phyloP scores from a whole-genome alignment of 2,329 filamentous ascomycete genomes.

The Pseudogymnoascus sp. region DNA sequence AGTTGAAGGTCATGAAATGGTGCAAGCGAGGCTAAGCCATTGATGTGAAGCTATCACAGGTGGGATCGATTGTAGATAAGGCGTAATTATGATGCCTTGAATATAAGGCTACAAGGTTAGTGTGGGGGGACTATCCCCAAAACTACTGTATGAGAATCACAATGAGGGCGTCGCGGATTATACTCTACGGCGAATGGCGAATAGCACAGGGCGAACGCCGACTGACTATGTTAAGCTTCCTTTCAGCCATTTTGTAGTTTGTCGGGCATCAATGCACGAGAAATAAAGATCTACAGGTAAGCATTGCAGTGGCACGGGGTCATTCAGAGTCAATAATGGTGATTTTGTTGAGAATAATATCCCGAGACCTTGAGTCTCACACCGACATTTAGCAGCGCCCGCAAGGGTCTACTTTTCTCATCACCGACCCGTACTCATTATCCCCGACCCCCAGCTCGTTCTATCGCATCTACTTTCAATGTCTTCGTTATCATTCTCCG shows the following conservation, averaged over 20 bases:
- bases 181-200: not conserved
- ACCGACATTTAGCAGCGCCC: not conserved
- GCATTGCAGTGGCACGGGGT: not conserved
- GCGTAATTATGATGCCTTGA: not conserved
- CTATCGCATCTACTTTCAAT: not conserved
- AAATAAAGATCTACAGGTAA: not conserved
- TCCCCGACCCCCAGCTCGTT: not conserved
- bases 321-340: not conserved
- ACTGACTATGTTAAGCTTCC: not conserved
- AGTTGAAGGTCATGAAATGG: not conserved
- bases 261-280: not conserved
- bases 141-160: conserved; percentile 2
- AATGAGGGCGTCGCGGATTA: not conserved
- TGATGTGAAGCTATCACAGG: not conserved
- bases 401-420: not conserved
- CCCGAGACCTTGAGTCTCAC: conserved; percentile 1
- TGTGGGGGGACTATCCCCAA: not conserved
- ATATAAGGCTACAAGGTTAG: not conserved
- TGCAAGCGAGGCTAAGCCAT: not conserved
- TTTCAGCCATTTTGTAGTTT: not conserved
- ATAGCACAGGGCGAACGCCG: not conserved
- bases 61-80: conserved; percentile 1
- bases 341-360: conserved; percentile 6
- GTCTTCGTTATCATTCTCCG: conserved; percentile 3
- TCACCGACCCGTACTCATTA: not conserved